Percentiles rank a stretch among this genome's conserved stretches.
phyloP scores from a whole-genome alignment of 116 monocot species.

The Cymodocea nodosa region DNA sequence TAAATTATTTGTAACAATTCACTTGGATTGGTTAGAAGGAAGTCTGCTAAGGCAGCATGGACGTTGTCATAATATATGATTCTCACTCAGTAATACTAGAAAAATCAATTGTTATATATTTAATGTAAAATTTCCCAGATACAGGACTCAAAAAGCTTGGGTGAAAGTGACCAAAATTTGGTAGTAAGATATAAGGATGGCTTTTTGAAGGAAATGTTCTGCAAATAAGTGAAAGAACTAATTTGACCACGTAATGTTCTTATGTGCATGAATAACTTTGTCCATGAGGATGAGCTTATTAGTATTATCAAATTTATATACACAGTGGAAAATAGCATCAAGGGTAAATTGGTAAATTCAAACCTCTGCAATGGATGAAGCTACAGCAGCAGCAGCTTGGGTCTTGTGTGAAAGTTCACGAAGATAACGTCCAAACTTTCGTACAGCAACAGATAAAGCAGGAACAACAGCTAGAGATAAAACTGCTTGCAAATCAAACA shows the following conservation, averaged over 20 bases:
- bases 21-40: background rate
- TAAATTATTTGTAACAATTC: no score
- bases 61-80: background rate
- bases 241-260: no score
- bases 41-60: background rate
- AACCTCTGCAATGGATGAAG: conserved; percentile 98
- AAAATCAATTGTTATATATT: no score
- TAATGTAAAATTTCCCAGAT: no score
- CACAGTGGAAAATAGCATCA: background rate
- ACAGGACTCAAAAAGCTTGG: no score
- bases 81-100: no score
- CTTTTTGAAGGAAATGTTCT: no score
- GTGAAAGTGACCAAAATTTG: no score
- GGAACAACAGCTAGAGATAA: conserved; percentile 83
- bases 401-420: conserved; percentile 98
- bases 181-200: no score
- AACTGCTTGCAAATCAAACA: conserved; percentile 32
- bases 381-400: conserved; percentile 94
- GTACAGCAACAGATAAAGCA: conserved; percentile 71
- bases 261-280: no score
- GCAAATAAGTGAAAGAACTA: no score
- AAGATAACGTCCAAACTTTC: conserved; percentile 86
- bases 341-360: background rate
- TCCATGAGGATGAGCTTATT: no score
- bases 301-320: background rate